Percentiles rank a stretch among this genome's conserved stretches.
These are phyloP conservation scores for Cladorrhinum sp. DNA, from an alignment of 2,329 filamentous ascomycete genomes.

Conservation along the genomic window DNA sequence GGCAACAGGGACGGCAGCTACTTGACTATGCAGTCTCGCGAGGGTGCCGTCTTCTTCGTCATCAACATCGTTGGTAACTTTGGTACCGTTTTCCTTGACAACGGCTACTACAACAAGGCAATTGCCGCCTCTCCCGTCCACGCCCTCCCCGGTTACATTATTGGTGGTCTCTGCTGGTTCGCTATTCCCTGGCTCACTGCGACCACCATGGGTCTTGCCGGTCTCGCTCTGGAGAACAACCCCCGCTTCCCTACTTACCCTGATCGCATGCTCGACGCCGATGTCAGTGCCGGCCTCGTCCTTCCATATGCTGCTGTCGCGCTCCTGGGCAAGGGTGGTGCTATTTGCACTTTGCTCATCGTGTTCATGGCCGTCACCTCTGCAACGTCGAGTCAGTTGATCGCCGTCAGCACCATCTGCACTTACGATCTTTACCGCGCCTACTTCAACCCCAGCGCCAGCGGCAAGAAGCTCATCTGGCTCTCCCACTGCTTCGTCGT, in stretches of 20 bases:
- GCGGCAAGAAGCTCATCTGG: conserved; percentile 72
- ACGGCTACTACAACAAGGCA: conserved; percentile 90
- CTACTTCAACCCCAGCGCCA: conserved; percentile 76
- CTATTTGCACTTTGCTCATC: conserved; percentile 72
- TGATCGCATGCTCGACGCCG: conserved; percentile 65
- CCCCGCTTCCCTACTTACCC: conserved; percentile 70
- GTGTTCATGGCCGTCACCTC: conserved; percentile 90
- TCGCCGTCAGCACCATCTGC: conserved; percentile 82
- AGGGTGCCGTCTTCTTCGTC: conserved; percentile 85
- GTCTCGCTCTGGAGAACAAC: conserved; percentile 73
- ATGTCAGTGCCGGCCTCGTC: conserved; percentile 79
- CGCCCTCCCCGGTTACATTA: conserved; percentile 82
- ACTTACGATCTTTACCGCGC: conserved; percentile 88
- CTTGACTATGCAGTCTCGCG: conserved; percentile 76
- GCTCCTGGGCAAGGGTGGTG: conserved; percentile 76
- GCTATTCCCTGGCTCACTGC: conserved; percentile 88
- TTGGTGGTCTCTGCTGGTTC: conserved; percentile 86
- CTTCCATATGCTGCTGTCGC: conserved; percentile 83
- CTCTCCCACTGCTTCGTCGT: conserved; percentile 73
- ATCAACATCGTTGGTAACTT: conserved; percentile 74
- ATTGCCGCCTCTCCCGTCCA: conserved; percentile 84
- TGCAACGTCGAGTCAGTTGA: conserved; percentile 77
- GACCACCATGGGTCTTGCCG: conserved; percentile 82
- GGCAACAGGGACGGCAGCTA: conserved; percentile 82
- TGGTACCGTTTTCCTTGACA: conserved; percentile 80